Conservation (phyloP, 2,329 filamentous ascomycete genomes). For the Xylogone sp. region DNA sequence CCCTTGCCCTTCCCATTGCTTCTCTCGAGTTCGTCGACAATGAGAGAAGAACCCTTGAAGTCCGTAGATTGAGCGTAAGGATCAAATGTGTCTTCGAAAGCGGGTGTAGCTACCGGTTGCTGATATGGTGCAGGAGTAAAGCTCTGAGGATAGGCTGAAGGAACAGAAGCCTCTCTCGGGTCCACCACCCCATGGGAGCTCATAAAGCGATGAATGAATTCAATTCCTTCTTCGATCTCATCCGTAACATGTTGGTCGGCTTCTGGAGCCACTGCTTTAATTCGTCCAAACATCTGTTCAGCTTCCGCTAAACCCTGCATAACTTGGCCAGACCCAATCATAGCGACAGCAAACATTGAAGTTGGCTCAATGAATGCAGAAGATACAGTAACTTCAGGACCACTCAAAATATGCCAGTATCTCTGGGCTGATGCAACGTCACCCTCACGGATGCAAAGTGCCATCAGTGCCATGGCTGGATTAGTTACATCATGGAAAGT, state of each 20-base stretch:
- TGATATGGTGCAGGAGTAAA: conserved; percentile 49
- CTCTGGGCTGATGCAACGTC: conserved; percentile 73
- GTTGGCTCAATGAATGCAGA: conserved; percentile 77
- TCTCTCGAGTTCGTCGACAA: conserved; percentile 86
- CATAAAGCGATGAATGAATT: conserved; percentile 63
- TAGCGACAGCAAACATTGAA: conserved; percentile 83
- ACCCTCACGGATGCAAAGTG: conserved; percentile 79
- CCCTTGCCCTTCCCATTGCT: conserved; percentile 59
- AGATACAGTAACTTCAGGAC: conserved; percentile 55
- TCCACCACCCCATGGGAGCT: conserved; percentile 49
- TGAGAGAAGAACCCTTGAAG: conserved; percentile 87
- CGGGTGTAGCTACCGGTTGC: conserved; percentile 48
- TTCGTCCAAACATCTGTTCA: conserved; percentile 82
- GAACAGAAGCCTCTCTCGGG: conserved; percentile 44
- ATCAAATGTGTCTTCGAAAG: conserved; percentile 80
- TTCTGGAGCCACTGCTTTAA: conserved; percentile 58
- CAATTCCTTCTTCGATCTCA: conserved; percentile 82
- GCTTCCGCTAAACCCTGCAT: conserved; percentile 77
- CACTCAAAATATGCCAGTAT: conserved; percentile 75
- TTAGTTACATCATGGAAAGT: conserved; percentile 46
- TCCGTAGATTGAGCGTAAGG: conserved; percentile 89
- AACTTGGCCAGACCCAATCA: conserved; percentile 81
- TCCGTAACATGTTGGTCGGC: conserved; percentile 58
- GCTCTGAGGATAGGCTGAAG: conserved; percentile 42
- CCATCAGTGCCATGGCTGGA: conserved; percentile 77